Percentiles rank a stretch among this genome's conserved stretches.
Evolutionary conservation across 768 basidiomycete genomes (phyloP).

Genomic region (Amanita pseudoporphyria): DNA sequence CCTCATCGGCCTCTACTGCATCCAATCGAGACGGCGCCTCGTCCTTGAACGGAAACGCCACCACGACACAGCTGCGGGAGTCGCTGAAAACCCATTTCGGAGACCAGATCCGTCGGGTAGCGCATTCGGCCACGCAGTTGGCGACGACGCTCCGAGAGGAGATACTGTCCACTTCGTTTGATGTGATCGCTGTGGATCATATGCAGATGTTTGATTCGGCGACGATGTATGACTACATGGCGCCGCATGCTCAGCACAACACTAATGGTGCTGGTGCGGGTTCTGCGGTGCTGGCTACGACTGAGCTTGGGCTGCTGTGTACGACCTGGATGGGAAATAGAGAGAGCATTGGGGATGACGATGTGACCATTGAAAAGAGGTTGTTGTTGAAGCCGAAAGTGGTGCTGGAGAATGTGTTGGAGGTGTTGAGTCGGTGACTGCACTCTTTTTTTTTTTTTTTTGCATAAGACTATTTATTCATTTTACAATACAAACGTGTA

Average conservation of each 20-base stretch:
- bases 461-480: no score
- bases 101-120: conserved; percentile 56
- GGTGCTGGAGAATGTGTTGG: conserved; percentile 59
- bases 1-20: conserved; percentile 4
- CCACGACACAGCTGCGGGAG: conserved; percentile 10
- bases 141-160: conserved; percentile 62
- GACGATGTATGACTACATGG: conserved; percentile 19
- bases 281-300: conserved; percentile 53
- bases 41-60: neutral
- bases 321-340: conserved; percentile 35
- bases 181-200: conserved; percentile 53
- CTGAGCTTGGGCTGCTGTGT: conserved; percentile 63
- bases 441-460: neutral
- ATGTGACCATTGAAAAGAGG: conserved; percentile 43
- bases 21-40: conserved; percentile 3
- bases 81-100: conserved; percentile 37
- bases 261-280: conserved; percentile 45
- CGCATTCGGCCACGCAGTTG: conserved; percentile 51
- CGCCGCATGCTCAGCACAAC: conserved; percentile 13
- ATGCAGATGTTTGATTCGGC: conserved; percentile 35
- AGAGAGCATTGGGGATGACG: conserved; percentile 19
- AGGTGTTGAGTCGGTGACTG: conserved; percentile 24
- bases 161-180: conserved; percentile 70
- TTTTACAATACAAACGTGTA: no score
- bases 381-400: conserved; percentile 66